Evolutionary conservation across 2,329 filamentous ascomycete species (phyloP).

Genomic region (Diaporthe nobilis): DNA sequence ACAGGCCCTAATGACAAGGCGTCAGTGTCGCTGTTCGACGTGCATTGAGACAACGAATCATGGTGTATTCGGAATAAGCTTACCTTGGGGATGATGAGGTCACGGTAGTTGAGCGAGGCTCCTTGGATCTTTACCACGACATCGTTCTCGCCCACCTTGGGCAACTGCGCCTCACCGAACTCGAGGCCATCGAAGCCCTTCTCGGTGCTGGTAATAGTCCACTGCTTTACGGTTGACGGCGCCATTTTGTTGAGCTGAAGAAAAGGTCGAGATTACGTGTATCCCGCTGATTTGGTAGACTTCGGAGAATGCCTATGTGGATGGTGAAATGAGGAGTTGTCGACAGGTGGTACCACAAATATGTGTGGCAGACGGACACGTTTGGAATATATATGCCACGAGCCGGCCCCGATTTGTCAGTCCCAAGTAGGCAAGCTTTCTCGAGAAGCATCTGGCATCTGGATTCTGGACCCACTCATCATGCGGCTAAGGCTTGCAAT

Average conservation of each 20-base stretch:
- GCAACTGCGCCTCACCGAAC: slow-evolving; percentile 68
- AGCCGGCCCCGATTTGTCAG: slow-evolving; percentile 22
- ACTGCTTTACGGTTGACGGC: slow-evolving; percentile 65
- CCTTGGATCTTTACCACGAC: slow-evolving; percentile 77
- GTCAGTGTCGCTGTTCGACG: slow-evolving; percentile 27
- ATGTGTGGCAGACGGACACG: slow-evolving; percentile 1
- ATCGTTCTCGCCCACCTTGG: slow-evolving; percentile 76
- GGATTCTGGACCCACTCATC: slow-evolving; percentile 28
- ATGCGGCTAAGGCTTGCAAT: slow-evolving; percentile 26
- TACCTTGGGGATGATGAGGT: slow-evolving; percentile 63
- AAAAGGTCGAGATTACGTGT: neutral
- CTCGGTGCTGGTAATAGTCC: slow-evolving; percentile 65
- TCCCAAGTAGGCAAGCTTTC: slow-evolving; percentile 34
- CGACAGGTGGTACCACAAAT: neutral
- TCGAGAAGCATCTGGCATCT: slow-evolving; percentile 35
- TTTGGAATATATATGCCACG: slow-evolving; percentile 21
- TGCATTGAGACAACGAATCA: neutral
- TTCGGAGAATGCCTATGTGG: neutral
- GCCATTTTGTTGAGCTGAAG: slow-evolving; percentile 41
- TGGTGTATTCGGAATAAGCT: neutral
- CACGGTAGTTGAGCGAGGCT: slow-evolving; percentile 69
- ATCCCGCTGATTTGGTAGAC: neutral
- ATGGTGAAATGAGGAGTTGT: neutral
- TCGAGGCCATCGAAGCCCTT: slow-evolving; percentile 73
- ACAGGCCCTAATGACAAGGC: slow-evolving; percentile 54